Base-by-base conservation (phyloP, 495 filamentous ascomycete genomes). In the Penicillium dipodomyicola region DNA sequence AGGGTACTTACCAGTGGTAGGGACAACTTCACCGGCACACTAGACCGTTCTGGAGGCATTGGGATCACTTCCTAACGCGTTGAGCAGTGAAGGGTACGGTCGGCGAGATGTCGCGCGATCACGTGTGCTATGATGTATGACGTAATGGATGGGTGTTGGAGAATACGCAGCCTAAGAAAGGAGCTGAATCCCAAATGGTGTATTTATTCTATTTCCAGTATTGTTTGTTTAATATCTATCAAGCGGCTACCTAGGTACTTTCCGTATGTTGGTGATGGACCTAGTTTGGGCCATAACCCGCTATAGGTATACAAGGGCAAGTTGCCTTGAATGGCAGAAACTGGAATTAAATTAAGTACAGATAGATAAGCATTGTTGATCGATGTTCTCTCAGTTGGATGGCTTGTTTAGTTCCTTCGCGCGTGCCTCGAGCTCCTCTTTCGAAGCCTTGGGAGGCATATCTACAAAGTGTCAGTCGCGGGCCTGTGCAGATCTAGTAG, bases 1-100 rank as follows among this genome's bases (percentile, higher is more conserved):
- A 15, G 45, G 20, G 12, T 22, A 65, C 80, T 63, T 81, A 92
- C 92, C 60, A 98, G 80, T 50, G 94, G 93, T 61, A 98, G 78
- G 37, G 94, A 96, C 58, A 98, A 80, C 81, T 94, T 96, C 73
- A 97, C 90, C 58, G 90, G 87, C 44, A 80, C 73, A 69, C 77
- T 81, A 66, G 77, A 71, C 58, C 75, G 80, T 72, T 82, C 76
- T 61, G 80, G 78, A 67, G 80, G 77, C 81, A 84, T 84, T 67
- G 67, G 70, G 71, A 72, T 58, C 64, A 65, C 42, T 57, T 69
- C 50, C 67, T 65, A 53, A 69, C 69, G 67, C 67, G 71, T 65
- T 40, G 30, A 54, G 27, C 37, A 45, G 41, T 22, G 41, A 43
- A 20, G 17, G 44, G 22, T 50, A 39, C 17, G 15, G 23, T 12